Evolutionary conservation across 1,139 yeast genomes (phyloP).

Genomic region (Saccharomyces pastorianus): DNA sequence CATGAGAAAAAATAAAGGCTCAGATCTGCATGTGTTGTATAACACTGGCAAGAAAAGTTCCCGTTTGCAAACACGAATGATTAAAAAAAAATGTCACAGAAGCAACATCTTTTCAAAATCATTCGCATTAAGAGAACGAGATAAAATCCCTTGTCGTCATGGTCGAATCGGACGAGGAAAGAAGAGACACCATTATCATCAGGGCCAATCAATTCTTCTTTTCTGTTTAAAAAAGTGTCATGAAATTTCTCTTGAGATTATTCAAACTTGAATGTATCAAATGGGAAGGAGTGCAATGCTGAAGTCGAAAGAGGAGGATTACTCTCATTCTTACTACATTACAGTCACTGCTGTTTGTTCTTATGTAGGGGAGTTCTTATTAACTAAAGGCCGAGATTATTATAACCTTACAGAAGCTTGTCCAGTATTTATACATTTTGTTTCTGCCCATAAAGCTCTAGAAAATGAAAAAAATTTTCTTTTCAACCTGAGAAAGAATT

Average conservation of each 20-base stretch:
- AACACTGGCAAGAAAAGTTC: conserved; percentile 86
- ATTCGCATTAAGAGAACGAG: conserved; percentile 22
- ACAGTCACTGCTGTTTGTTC: neutral
- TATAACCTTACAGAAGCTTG: neutral
- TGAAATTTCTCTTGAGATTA: conserved; percentile 9
- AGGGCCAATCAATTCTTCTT: conserved; percentile 20
- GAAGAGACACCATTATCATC: conserved; percentile 49
- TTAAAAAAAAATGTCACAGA: neutral
- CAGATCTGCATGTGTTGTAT: conserved; percentile 38
- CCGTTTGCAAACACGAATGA: neutral
- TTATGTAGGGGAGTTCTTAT: neutral
- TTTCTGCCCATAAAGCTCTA: neutral
- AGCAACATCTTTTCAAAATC: neutral
- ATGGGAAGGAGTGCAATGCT: neutral
- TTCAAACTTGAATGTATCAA: conserved; percentile 15
- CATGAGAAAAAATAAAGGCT: conserved; percentile 18
- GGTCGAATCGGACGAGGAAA: conserved; percentile 92
- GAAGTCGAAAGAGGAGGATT: neutral
- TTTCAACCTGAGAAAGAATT: neutral
- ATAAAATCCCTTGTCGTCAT: conserved; percentile 69
- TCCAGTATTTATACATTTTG: neutral
- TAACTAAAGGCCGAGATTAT: neutral
- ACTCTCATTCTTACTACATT: neutral
- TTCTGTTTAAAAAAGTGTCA: neutral
- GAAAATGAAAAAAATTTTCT: neutral